Evolutionary conservation across 306 rosid genomes (phyloP), one percentile per base, ranked within the genome.

Genomic region (Citrullus mucosospermus): DNA sequence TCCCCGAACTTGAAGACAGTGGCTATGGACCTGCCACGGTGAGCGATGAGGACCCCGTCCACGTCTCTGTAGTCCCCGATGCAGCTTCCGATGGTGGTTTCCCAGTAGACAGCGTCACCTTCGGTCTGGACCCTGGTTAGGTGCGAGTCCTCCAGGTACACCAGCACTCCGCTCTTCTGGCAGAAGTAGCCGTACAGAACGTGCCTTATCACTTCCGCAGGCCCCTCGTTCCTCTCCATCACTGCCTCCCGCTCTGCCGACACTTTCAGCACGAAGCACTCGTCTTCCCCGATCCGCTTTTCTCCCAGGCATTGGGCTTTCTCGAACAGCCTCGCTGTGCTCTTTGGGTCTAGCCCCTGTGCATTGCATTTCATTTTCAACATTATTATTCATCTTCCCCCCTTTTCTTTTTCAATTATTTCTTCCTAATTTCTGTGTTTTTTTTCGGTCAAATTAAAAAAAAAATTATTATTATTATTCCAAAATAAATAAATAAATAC

Each of bases 261-360:
- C 0, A 91, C 99, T 39, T 95, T 95, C 18, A 95, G 62, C 0
- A 95, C 96, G 14, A 95, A 95, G 90, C 99, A 95, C 57, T 95
- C 92, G 2, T 88, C 90, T 9, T 80, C 85, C 28, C 97, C 97
- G 30, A 95, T 88, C 80, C 90, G 84, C 38, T 88, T 90, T 84
- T 95, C 99, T 36, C 99, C 99, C 22, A 92, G 72, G 81, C 93
- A 95, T 59, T 95, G 97, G 16, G 97, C 99, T n/a, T 95, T 88
- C n/a, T 87, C 81, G 76, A 95, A 92, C 82, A 95, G 78, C 75
- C 97, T 88, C 16, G 98, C 97, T 22, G 99, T 92, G 84, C 82
- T 88, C 87, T 90, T 92, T 4, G 99, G 99, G 63, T 95, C 99
- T 79, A 95, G 87, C 36, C 98, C 99, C 99, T 92, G 80, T 28